Conservation (phyloP, 495 filamentous ascomycete genomes). For the Neurospora africana region DNA sequence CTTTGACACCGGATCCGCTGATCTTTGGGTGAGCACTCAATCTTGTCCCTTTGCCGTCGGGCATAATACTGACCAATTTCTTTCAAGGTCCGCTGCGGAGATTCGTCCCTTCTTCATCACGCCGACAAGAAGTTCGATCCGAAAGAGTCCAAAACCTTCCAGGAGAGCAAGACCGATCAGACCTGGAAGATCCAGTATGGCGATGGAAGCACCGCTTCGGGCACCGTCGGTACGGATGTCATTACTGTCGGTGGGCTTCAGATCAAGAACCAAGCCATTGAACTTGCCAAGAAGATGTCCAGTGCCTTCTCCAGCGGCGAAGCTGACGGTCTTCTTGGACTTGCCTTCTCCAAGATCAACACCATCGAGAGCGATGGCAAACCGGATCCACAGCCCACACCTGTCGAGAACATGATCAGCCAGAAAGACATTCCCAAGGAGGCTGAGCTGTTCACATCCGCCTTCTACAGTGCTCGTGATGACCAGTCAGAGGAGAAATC, state of each 20-base stretch:
- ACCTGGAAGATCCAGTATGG: slow-evolving; percentile 67
- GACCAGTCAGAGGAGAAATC: slow-evolving; percentile 37
- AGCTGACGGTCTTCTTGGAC: slow-evolving; percentile 65
- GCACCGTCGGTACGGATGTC: slow-evolving; percentile 59
- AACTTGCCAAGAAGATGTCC: slow-evolving; percentile 58
- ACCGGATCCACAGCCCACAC: slow-evolving; percentile 52
- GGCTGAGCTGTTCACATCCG: slow-evolving; percentile 61
- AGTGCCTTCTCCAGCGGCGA: slow-evolving; percentile 45
- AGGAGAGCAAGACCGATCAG: slow-evolving; percentile 37
- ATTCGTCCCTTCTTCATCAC: slow-evolving; percentile 31
- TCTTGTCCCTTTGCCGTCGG: neutral
- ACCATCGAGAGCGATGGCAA: slow-evolving; percentile 40
- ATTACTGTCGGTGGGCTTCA: slow-evolving; percentile 57
- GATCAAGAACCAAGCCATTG: slow-evolving; percentile 58
- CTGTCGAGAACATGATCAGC: slow-evolving; percentile 66
- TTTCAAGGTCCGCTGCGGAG: slow-evolving; percentile 52
- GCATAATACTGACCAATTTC: neutral
- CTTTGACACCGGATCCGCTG: slow-evolving; percentile 69
- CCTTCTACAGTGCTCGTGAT: slow-evolving; percentile 57
- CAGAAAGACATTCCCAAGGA: slow-evolving; percentile 53
- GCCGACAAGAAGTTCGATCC: slow-evolving; percentile 47
- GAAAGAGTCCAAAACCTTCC: slow-evolving; percentile 52
- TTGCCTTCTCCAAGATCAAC: slow-evolving; percentile 63
- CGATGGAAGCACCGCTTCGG: slow-evolving; percentile 61
- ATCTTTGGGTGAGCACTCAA: slow-evolving; percentile 57